phyloP scores from a whole-genome alignment of 1,284 basidiomycete species.

The Leccinum fuscescens region DNA sequence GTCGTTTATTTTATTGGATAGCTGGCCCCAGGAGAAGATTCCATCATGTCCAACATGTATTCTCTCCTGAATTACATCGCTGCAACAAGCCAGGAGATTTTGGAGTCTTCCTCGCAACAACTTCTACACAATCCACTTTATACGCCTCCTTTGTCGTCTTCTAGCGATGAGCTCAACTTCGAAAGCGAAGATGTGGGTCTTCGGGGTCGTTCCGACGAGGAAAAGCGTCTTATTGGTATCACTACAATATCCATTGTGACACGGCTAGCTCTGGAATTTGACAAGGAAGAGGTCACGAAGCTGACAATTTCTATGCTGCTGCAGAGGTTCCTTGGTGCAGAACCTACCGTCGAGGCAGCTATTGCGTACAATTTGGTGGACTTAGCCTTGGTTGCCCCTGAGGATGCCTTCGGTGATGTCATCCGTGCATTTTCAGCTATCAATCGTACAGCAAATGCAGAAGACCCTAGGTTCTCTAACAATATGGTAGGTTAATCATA shows the following conservation, averaged over 20 bases:
- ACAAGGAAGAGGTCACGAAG: constrained; percentile 79
- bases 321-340: constrained; percentile 82
- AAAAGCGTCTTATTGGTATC: constrained; percentile 81
- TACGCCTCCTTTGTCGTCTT: constrained; percentile 45
- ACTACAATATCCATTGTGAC: constrained; percentile 91
- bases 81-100: constrained; percentile 73
- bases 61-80: constrained; percentile 91
- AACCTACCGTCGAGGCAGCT: constrained; percentile 84
- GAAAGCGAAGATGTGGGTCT: constrained; percentile 48
- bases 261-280: constrained; percentile 78
- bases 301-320: constrained; percentile 90
- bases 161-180: constrained; percentile 27
- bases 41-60: constrained; percentile 94
- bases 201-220: constrained; percentile 74
- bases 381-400: constrained; percentile 78
- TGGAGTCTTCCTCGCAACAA: constrained; percentile 49
- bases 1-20: constrained; percentile 32
- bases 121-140: constrained; percentile 44
- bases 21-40: constrained; percentile 86
- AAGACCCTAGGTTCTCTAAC: constrained; percentile 82
- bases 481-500: constrained; percentile 60
- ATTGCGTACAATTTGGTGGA: constrained; percentile 92
- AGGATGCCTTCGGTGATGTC: constrained; percentile 81
- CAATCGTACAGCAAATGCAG: constrained; percentile 79
- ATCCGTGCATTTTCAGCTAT: constrained; percentile 85